Base-by-base conservation (phyloP, 176 grass and related monocot species). In the Tillandsia leiboldiana region DNA sequence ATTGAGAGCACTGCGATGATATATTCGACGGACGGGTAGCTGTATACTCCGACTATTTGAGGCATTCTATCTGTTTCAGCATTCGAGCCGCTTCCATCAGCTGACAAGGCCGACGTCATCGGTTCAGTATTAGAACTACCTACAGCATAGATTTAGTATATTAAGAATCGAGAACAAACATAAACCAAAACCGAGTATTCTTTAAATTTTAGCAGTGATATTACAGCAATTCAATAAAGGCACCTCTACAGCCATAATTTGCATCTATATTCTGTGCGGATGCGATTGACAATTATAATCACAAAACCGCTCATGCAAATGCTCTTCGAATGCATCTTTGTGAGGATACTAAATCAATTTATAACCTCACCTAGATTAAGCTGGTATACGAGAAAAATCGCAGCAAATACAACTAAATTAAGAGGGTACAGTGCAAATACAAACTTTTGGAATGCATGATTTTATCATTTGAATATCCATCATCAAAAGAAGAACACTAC, bases 1-100 rank as follows among this genome's bases (percentile, higher is more conserved):
- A 91, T 80, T 12, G 88, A 64, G 24, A 91, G 86, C 58, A 91
- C 88, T 26, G 80, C 66, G 48, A 68, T 75, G 8, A 96, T 66
- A 29, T 91, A 96, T 72, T 85, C 88, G 26, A 82, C 72, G 28
- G 92, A 91, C 58, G 88, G 88, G 15, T 75, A 68, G 64, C 80
- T 77, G 73, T 84, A 83, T 12, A 91, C 67, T 1, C 78, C 88
- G n/a, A 91, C 78, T 10, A 91, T 27, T 52, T 75, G 75, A 48
- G 92, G 88, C 8, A 66, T 15, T 70, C 10, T 56, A 74, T 52
- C 2, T 49, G 33, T 78, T 82, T 83, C 28, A 26, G 12, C 51
- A 50, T 23, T 26, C 22, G 68, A 77, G 80, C 65, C 51, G 14
- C 29, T 64, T 65, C n/a, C 18, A 59, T 12, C 11, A 53, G 15